Evolutionary conservation across 371 early-diverging fungal genomes (phyloP), one percentile per base, ranked within the genome.

Genomic region (Mortierella sp.): DNA sequence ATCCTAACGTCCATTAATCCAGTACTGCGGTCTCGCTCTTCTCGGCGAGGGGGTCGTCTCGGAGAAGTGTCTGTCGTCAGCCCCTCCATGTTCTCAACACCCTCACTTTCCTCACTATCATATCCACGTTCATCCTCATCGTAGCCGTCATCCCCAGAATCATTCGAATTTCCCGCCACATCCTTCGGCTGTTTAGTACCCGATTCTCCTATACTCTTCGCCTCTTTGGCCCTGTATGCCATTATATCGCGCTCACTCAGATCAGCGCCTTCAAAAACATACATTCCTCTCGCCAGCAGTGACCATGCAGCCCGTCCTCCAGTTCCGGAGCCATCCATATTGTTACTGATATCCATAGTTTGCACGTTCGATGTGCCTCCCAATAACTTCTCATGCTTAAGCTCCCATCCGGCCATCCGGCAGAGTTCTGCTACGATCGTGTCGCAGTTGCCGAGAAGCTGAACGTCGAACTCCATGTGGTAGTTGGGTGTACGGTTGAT

Each of bases 401-500:
- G 56, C 50, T 90, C 88, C 97, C 97, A 97, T 0, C 84, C 88
- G 3, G 90, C 82, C 78, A 83, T 80, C 26, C 87, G 78, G 64
- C 93, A 92, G n/a, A 97, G 72, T 46, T 95, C 90, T 6, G 88
- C 87, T 4, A 95, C 92, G 61, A 96, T 94, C 2, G 84, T 84
- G 72, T 97, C 98, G 49, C 92, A 90, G 72, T 95, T 84, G 12
- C 98, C 98, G 7, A 95, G 79, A 30, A 98, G 70, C 61, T 95
- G 94, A 2, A 96, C 87, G 65, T 96, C 97, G 84, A 98, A 98
- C 19, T 88, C 86, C 71, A 87, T 85, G 54, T 92, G 90, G 46
- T 90, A 87, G 41, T 95, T 91, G 7, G 92, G 89, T 53, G 96
- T 95, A 56, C 91, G 83, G 81, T 98, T 98, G 72, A 98, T 95